Evolutionary conservation across 2,329 filamentous ascomycete genomes (phyloP), one percentile per base, ranked within the genome.

Genomic region (Colletotrichum sp.): DNA sequence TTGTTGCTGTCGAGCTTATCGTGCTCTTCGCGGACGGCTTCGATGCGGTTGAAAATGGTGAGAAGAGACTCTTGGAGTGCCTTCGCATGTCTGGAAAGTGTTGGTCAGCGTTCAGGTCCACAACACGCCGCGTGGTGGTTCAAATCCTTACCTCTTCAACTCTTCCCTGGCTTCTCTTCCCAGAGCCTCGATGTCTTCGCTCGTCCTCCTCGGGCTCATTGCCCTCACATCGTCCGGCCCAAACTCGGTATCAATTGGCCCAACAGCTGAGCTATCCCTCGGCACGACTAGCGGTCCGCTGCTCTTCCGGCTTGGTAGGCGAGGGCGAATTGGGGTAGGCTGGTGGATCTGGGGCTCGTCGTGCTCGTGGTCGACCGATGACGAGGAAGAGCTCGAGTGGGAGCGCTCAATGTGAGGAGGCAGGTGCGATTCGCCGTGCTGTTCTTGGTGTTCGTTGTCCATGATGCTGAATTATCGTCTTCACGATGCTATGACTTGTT

Each of bases 1-100:
- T 99, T 99, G 84, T 98, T 96, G 84, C 91, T 97, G 85, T 98
- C 96, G 70, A 99, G 92, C 86, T 98, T 98, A 86, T 98, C 95
- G 83, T 99, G 96, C 83, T 98, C 96, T 80, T 94, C 94, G 84
- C 96, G 95, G 78, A 98, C 96, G 34, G 95, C 95, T 82, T 99
- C 97, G 83, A 98, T 97, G 67, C 96, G 94, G 85, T 98, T 95
- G 79, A 98, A 95, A 58, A 98, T 94, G 77, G 94, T 95, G 77
- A 97, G 89, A 39, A 99, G 91, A 32, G 95, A 98, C 70, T 96
- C 95, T 85, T 99, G 97, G 32, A 98, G 88, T 62, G 92, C 91
- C 84, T 95, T 95, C 75, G 96, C 96, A 86, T 98, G 96, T 84
- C 96, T 98, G 81, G n/a, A 43, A 6, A 4, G n/a, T 13, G 30